Percentiles rank a stretch among this genome's conserved stretches.
These are phyloP conservation scores for Tylopilus sp. DNA, from an alignment of 768 basidiomycete species.

Conservation along the genomic window DNA sequence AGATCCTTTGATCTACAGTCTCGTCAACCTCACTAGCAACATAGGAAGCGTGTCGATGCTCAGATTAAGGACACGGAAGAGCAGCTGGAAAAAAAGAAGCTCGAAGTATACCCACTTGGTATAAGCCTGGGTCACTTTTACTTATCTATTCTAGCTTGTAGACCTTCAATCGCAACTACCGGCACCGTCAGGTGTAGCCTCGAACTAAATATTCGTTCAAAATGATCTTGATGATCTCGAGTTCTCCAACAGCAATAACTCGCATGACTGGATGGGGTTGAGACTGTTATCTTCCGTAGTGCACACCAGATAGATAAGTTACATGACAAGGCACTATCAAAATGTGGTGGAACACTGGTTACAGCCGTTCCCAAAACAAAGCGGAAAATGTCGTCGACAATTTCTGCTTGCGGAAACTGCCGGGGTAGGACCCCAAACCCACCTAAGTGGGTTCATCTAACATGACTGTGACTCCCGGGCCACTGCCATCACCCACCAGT, in stretches of 20 bases:
- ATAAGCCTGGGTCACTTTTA: no score
- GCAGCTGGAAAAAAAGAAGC: conserved; percentile 78
- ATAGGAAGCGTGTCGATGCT: conserved; percentile 72
- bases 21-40: conserved; percentile 6
- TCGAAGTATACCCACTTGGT: no score
- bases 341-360: no score
- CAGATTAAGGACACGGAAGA: conserved; percentile 78
- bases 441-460: no score
- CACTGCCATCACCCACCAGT: no score
- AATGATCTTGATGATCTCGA: not conserved
- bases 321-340: no score
- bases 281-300: not conserved
- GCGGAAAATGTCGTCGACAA: no score
- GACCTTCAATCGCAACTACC: conserved; percentile 61
- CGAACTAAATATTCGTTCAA: conserved; percentile 5
- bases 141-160: conserved; percentile 46
- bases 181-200: conserved; percentile 27
- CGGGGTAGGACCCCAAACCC: no score
- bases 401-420: no score
- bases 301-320: no score
- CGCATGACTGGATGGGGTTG: not conserved
- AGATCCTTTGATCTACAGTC: conserved; percentile 19
- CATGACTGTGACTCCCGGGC: no score
- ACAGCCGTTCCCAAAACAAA: no score
- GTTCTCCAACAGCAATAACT: not conserved